Base-by-base conservation (phyloP, 805 yeast genomes). In the Millerago galiae region DNA sequence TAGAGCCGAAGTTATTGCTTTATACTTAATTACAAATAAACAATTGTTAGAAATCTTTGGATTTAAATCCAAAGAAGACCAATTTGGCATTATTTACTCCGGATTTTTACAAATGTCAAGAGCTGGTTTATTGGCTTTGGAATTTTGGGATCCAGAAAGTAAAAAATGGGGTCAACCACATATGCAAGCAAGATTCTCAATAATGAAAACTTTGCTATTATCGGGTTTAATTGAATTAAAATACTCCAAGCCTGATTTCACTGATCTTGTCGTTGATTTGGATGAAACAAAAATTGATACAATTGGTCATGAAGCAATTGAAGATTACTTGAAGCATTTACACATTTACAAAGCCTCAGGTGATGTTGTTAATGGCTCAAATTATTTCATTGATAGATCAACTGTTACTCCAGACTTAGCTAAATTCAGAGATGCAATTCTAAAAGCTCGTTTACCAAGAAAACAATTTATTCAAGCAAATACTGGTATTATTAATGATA, bases 131-230 rank as follows among this genome's bases (percentile, higher is more conserved):
- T 56, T 83, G 29, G 91, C 85, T 8, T 71, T 88, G 57, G 95
- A 88, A 61, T 85, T 74, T 60, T 88, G 95, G 88, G 95, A 88
- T 61, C 95, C 95, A 32, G 63, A 64, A 35, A 73, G 86, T 25
- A 67, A 70, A 45, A 87, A 86, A 64, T 88, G 96, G 95, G 96
- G 96, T 26, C 96, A 88, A 66, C 81, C 96, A 12, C 96, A 88
- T 61, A 86, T 87, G 88, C 95, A 87, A 66, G 96, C 95, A 4
- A 72, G 96, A 62, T 88, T 74, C 64, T 86, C 93, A 27, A 87
- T 88, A 52, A 71, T 85, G 72, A 85, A 84, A 66, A 74, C 81
- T 12, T 79, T 85, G 58, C 64, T 83, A 54, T 71, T 78, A 41
- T 81, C 88, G 1, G 74, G 67, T 14, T 81, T 87, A 32, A 79